Percentiles rank a stretch among this genome's conserved stretches.
These are phyloP conservation scores for Hymenoscyphus scutula DNA, from an alignment of 2,329 filamentous ascomycete genomes.

Conservation along the genomic window DNA sequence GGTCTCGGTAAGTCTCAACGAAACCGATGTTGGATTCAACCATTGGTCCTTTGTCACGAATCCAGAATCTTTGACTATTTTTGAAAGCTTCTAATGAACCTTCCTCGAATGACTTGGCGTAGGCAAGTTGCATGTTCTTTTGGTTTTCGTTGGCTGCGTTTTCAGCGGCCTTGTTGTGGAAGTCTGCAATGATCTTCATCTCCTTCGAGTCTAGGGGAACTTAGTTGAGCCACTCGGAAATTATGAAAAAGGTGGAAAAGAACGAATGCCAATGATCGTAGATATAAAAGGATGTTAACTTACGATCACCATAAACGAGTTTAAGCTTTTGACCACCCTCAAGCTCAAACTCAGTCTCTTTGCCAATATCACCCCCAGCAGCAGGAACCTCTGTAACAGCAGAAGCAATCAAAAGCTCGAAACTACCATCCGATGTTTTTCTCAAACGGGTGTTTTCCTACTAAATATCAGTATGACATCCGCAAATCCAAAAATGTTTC, in stretches of 20 bases:
- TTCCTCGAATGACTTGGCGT: constrained; percentile 70
- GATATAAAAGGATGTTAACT: background rate
- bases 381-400: constrained; percentile 57
- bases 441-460: constrained; percentile 72
- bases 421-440: constrained; percentile 63
- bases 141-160: constrained; percentile 73
- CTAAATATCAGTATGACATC: constrained; percentile 10
- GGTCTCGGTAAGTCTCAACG: constrained; percentile 82
- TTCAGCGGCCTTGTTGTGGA: constrained; percentile 65
- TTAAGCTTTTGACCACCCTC: constrained; percentile 60
- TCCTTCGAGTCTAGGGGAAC: constrained; percentile 52
- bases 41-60: constrained; percentile 76
- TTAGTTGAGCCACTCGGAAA: background rate
- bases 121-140: constrained; percentile 69
- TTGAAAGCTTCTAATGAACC: constrained; percentile 78
- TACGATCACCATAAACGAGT: constrained; percentile 68
- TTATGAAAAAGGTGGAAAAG: too few species aligned
- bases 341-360: constrained; percentile 59
- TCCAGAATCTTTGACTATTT: constrained; percentile 77
- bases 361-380: constrained; percentile 66
- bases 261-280: background rate
- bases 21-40: constrained; percentile 80
- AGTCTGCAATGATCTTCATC: constrained; percentile 66
- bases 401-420: constrained; percentile 74
- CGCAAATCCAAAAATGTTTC: background rate